Conservation (phyloP, 2,329 filamentous ascomycete species). For the Aspergillus melleus region DNA sequence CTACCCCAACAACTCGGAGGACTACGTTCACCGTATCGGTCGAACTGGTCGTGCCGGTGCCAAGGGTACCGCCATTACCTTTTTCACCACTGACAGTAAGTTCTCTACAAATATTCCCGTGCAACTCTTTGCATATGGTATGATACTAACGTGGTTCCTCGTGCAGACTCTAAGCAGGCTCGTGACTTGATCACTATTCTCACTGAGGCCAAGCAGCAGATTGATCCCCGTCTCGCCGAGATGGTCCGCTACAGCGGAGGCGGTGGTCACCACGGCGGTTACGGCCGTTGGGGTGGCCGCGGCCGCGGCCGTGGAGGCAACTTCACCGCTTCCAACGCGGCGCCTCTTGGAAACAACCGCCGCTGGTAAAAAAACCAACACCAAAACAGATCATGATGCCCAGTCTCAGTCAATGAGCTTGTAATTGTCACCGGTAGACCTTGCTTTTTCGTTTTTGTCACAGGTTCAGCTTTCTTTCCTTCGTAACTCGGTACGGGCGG, state of each 20-base stretch:
- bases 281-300: conserved; percentile 59
- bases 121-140: background rate
- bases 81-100: conserved; percentile 99
- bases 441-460: conserved; percentile 20
- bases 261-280: conserved; percentile 67
- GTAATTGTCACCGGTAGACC: conserved; percentile 33
- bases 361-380: conserved; percentile 53
- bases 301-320: conserved; percentile 56
- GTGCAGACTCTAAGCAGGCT: conserved; percentile 82
- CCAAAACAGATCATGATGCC: conserved; percentile 15
- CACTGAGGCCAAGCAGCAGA: conserved; percentile 94
- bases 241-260: conserved; percentile 92
- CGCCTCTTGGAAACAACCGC: conserved; percentile 56
- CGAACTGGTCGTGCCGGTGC: conserved; percentile 74
- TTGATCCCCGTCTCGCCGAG: conserved; percentile 92
- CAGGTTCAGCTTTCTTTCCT: conserved; percentile 21
- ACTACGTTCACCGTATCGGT: conserved; percentile 69
- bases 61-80: conserved; percentile 92
- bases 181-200: conserved; percentile 93
- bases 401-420: conserved; percentile 26
- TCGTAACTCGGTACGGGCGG: conserved; percentile 40
- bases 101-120: conserved; percentile 28
- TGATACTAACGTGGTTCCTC: conserved; percentile 18
- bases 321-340: conserved; percentile 59
- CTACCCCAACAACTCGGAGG: conserved; percentile 88